A percentile compares a stretch with the other conserved stretches of the same genome.
These are phyloP conservation scores for Lachnellula cervina DNA, from an alignment of 2,329 filamentous ascomycete species.

Conservation along the genomic window DNA sequence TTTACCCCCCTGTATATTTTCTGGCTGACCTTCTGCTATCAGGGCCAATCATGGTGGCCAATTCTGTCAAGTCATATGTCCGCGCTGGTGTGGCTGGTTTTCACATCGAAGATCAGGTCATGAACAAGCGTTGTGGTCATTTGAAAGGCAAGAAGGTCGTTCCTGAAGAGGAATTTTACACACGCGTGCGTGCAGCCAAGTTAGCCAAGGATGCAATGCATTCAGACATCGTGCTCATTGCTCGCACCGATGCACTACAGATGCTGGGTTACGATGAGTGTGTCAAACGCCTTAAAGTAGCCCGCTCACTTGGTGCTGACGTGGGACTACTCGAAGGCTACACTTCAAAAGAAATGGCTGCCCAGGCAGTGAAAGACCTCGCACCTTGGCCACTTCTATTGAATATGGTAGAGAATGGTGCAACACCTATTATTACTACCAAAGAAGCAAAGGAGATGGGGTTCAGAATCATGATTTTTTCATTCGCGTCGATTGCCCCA, in stretches of 20 bases:
- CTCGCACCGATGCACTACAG: slow-evolving; percentile 58
- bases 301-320: slow-evolving; percentile 52
- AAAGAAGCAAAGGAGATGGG: slow-evolving; percentile 51
- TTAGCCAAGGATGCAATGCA: slow-evolving; percentile 44
- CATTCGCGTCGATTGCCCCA: slow-evolving; percentile 44
- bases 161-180: slow-evolving; percentile 42
- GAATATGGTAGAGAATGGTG: slow-evolving; percentile 54
- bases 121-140: slow-evolving; percentile 63
- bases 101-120: slow-evolving; percentile 59
- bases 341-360: slow-evolving; percentile 44
- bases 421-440: slow-evolving; percentile 48
- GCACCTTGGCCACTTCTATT: slow-evolving; percentile 48
- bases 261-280: slow-evolving; percentile 53
- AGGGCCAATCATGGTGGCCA: slow-evolving; percentile 40
- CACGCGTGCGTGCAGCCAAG: slow-evolving; percentile 52
- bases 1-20: not conserved
- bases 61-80: slow-evolving; percentile 49
- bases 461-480: slow-evolving; percentile 56
- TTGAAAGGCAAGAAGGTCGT: slow-evolving; percentile 57
- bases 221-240: slow-evolving; percentile 59
- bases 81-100: slow-evolving; percentile 53
- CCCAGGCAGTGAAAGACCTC: slow-evolving; percentile 41
- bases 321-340: slow-evolving; percentile 57
- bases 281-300: slow-evolving; percentile 44
- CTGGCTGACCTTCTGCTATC: not conserved